Percentiles rank a stretch among this genome's conserved stretches.
Evolutionary conservation across 306 rosid species (phyloP).

Genomic region (Gillenia trifoliata): DNA sequence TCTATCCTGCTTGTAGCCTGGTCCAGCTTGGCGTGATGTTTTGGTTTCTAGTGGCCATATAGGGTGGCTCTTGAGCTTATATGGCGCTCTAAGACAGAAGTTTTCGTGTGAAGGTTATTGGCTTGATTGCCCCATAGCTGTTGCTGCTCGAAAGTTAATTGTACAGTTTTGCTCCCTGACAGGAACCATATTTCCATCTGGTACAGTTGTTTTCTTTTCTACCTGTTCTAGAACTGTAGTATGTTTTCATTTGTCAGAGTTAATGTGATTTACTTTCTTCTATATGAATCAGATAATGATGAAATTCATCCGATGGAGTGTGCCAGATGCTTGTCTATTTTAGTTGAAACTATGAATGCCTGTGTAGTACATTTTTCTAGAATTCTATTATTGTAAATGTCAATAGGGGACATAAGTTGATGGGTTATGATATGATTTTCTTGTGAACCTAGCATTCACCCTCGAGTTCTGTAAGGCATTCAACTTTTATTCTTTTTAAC

Average conservation of each 20-base stretch:
- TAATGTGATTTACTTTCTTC: not conserved
- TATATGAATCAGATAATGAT: not conserved
- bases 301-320: not conserved
- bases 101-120: slow-evolving; percentile 78
- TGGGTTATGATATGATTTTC: not conserved
- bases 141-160: slow-evolving; percentile 81
- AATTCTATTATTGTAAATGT: not conserved
- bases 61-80: slow-evolving; percentile 86
- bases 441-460: not conserved
- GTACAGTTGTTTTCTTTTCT: slow-evolving; percentile 39
- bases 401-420: not conserved
- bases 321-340: not conserved
- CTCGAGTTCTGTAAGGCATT: not conserved
- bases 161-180: slow-evolving; percentile 84
- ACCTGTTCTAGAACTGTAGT: not conserved
- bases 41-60: slow-evolving; percentile 69
- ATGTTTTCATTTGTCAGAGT: slow-evolving; percentile 10
- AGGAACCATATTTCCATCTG: slow-evolving; percentile 76
- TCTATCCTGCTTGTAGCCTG: slow-evolving; percentile 66
- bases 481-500: too few species aligned
- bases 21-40: slow-evolving; percentile 82
- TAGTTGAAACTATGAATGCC: not conserved
- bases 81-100: slow-evolving; percentile 72
- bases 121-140: slow-evolving; percentile 89
- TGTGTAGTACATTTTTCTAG: not conserved